A percentile compares a stretch with the other conserved stretches of the same genome.
These are phyloP conservation scores for Candida orba DNA, from an alignment of 805 yeast species.

Conservation along the genomic window DNA sequence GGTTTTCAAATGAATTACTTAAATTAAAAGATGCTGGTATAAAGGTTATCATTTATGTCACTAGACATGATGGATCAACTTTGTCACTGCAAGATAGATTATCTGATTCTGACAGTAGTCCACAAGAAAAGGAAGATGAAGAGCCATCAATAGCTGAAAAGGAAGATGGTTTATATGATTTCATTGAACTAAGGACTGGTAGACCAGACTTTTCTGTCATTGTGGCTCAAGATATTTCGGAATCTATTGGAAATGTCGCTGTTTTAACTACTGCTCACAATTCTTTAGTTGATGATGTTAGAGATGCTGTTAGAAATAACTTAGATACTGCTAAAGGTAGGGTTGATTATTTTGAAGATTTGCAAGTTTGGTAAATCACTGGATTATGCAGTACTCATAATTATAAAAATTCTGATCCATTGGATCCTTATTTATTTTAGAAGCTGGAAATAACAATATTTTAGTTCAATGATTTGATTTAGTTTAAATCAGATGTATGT, in stretches of 20 bases:
- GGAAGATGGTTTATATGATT: slow-evolving; percentile 10
- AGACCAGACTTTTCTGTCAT: slow-evolving; percentile 38
- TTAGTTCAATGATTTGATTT: no score
- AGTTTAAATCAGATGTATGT: no score
- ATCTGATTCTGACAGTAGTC: slow-evolving; percentile 4
- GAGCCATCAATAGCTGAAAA: not conserved
- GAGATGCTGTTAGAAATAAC: slow-evolving; percentile 35
- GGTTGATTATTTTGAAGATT: slow-evolving; percentile 50
- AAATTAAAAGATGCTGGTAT: slow-evolving; percentile 19
- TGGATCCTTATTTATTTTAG: no score
- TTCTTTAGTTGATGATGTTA: slow-evolving; percentile 43
- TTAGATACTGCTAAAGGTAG: slow-evolving; percentile 28
- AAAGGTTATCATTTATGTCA: slow-evolving; percentile 15
- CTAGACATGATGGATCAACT: slow-evolving; percentile 13
- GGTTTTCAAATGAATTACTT: slow-evolving; percentile 42
- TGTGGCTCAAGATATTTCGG: slow-evolving; percentile 31
- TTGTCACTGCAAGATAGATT: slow-evolving; percentile 1
- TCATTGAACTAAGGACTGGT: slow-evolving; percentile 35
- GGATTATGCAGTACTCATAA: no score
- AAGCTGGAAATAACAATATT: no score
- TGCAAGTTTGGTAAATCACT: slow-evolving; percentile 44
- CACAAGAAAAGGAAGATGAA: not conserved
- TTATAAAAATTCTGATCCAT: no score
- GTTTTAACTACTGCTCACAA: slow-evolving; percentile 53
- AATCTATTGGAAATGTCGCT: slow-evolving; percentile 33